Evolutionary conservation across 2,329 filamentous ascomycete species (phyloP).

Genomic region (Fusarium coffeatum): DNA sequence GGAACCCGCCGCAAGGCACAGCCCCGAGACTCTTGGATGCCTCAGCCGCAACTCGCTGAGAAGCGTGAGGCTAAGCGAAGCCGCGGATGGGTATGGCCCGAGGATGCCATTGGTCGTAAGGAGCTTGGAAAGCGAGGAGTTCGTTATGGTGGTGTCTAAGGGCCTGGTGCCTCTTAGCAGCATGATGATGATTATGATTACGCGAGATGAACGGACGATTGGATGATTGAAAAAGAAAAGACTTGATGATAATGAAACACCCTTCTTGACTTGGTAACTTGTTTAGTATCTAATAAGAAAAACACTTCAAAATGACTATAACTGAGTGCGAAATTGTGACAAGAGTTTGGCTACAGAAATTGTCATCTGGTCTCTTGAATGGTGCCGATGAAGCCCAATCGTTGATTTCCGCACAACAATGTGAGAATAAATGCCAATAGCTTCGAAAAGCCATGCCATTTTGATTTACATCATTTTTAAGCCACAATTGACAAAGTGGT

Average conservation of each 20-base stretch:
- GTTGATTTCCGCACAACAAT: not conserved
- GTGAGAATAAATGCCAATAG: too few species aligned
- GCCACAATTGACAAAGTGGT: not conserved
- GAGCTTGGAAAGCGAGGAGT: constrained; percentile 76
- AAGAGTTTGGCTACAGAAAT: not conserved
- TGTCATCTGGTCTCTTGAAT: not conserved
- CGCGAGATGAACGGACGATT: constrained; percentile 21
- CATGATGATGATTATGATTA: constrained; percentile 22
- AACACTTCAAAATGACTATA: not conserved
- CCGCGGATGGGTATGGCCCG: constrained; percentile 80
- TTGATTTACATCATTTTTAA: not conserved
- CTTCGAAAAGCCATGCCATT: not conserved
- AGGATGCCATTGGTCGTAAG: constrained; percentile 77
- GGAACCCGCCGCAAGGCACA: constrained; percentile 76
- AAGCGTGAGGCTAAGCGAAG: constrained; percentile 81
- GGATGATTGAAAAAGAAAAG: constrained; percentile 32
- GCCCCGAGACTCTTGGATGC: constrained; percentile 80
- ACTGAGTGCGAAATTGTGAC: not conserved
- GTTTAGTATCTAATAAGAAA: constrained; percentile 32
- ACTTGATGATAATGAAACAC: constrained; percentile 32
- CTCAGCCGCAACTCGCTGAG: constrained; percentile 76
- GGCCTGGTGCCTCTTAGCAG: constrained; percentile 20
- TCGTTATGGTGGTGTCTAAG: constrained; percentile 59
- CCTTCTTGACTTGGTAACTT: constrained; percentile 18
- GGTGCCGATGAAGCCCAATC: not conserved